A percentile compares a stretch with the other conserved stretches of the same genome.
Conservation (phyloP, 73 alveolate genomes). For the Tetrahymena elliotti region DNA sequence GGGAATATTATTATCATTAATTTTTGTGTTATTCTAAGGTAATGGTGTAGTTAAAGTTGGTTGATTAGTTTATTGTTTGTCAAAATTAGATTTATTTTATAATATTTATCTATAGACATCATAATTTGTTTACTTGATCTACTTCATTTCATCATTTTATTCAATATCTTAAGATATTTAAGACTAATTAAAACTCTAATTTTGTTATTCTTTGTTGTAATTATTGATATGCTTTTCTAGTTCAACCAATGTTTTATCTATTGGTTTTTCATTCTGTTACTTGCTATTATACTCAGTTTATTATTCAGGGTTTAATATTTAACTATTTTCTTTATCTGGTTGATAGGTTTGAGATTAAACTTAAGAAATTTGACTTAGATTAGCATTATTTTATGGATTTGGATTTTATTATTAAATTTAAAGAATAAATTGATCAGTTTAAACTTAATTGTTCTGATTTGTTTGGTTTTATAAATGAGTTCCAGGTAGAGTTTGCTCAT, state of each 20-base stretch:
- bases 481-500: not conserved
- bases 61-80: not conserved
- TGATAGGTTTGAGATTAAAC: too few species aligned
- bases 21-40: not conserved
- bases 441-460: not conserved
- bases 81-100: not conserved
- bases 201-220: not conserved
- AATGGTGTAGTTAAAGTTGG: not conserved
- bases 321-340: too few species aligned
- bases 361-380: too few species aligned
- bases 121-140: not conserved
- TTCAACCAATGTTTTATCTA: not conserved
- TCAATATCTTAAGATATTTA: not conserved
- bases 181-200: not conserved
- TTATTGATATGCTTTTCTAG: not conserved
- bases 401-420: not conserved
- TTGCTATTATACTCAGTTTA: not conserved
- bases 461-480: not conserved
- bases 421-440: not conserved
- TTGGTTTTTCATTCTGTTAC: not conserved
- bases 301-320: too few species aligned
- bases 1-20: not conserved
- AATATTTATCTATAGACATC: not conserved
- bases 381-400: too few species aligned
- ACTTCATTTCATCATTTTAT: not conserved